Percentiles rank a stretch among this genome's conserved stretches.
phyloP scores from a whole-genome alignment of 139 green algal genomes.

The Chlamydomonas sphaeroides region DNA sequence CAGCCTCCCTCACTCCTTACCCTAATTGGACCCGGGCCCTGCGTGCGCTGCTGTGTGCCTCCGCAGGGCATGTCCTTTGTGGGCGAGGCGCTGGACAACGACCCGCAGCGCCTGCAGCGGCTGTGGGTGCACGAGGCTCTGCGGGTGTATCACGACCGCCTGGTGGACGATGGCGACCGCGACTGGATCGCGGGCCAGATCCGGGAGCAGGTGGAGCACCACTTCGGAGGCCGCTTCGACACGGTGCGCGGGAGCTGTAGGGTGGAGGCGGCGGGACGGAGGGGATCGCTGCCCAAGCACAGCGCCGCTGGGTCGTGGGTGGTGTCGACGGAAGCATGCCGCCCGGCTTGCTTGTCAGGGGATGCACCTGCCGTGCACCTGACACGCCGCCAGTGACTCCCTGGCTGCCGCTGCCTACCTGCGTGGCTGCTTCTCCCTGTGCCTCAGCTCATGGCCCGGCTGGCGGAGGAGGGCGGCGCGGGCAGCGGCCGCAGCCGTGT shows the following conservation, averaged over 20 bases:
- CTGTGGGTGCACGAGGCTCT: conserved; percentile 53
- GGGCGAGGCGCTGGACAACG: conserved; percentile 31
- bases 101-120: conserved; percentile 12
- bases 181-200: conserved; percentile 58
- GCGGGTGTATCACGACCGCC: conserved; percentile 77
- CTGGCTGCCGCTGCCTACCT: too few species aligned
- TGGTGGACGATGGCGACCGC: conserved; percentile 71
- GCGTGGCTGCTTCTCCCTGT: too few species aligned
- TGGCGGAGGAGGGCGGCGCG: not conserved
- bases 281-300: too few species aligned
- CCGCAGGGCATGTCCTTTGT: conserved; percentile 33
- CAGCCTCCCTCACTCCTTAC: too few species aligned
- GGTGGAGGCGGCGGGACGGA: too few species aligned
- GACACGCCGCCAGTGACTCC: too few species aligned
- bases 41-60: not conserved
- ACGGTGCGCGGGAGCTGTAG: not conserved
- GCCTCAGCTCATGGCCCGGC: conserved; percentile 13
- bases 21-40: too few species aligned
- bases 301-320: too few species aligned
- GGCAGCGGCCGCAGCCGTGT: not conserved
- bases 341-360: too few species aligned
- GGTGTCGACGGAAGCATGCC: too few species aligned
- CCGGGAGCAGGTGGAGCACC: not conserved
- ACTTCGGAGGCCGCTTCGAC: conserved; percentile 32
- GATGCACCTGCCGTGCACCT: too few species aligned